Evolutionary conservation across 805 yeast genomes (phyloP), one percentile per base, ranked within the genome.

Genomic region (Myxozyma monticola): DNA sequence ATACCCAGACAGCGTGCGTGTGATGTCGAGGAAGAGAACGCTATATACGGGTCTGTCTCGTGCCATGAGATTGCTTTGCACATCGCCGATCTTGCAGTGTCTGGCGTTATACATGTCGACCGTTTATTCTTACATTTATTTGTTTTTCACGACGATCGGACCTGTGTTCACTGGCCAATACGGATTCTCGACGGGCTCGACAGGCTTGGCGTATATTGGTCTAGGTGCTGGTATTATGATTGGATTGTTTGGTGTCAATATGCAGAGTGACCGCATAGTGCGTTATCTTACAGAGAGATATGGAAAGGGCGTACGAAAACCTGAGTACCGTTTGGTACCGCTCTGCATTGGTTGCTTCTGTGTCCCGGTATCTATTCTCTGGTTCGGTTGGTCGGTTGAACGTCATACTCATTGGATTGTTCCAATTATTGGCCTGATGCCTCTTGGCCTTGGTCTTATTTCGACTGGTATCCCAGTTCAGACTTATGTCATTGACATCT

Each of bases 131-230:
- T 77, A 79, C 39, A 69, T 81, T 34, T 81, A 81, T 63, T 63
- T 80, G 61, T 80, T 77, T 31, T 78, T 81, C 62, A 76, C 80
- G 21, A 79, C 83, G 1, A 75, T 79, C 54, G 84, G 85, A 10
- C 71, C 73, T 51, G 76, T 80, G 12, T 79, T 80, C 60, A 62
- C 61, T 12, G 66, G 64, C 28, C 75, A 76, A 5, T 82, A 78
- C 59, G 66, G 68, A 3, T 81, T 77, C 51, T 36, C 77, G 69
- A 34, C 55, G 14, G 77, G 54, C 14, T 70, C 76, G 26, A 65
- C 76, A 14, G 88, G 88, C 0, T 68, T 82, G 37, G 77, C 79
- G 79, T 83, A 76, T 56, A 52, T 81, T 3, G 75, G 84, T 0
- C 67, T 81, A 60, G 79, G 84, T 0, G 60, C 78, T 18, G 88